Base-by-base conservation (phyloP, 345 rosid species). In the Salix koriyanagi region DNA sequence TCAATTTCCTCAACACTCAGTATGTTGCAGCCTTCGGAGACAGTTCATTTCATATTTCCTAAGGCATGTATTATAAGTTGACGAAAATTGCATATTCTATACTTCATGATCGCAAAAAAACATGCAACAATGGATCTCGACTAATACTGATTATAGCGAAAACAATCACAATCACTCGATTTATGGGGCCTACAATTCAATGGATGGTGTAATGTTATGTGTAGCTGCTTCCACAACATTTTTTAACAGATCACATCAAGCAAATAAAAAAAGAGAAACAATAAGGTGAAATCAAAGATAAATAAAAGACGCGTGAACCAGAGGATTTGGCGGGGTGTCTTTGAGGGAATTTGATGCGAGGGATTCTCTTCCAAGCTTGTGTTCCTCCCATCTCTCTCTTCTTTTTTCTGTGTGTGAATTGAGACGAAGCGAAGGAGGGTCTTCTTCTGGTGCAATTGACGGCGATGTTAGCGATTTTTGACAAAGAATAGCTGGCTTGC, bases 341-440 rank as follows among this genome's bases (percentile, higher is more conserved):
- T 75, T 83, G 90, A 54, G 97, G 97, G 42, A 94, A 92, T 80
- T 88, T 94, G 84, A 94, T 92, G 81, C 93, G 91, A 75, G 97
- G 97, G 74, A 94, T 87, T 86, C 97, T 87, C 90, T 91, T 94
- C 85, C 90, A 69, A 13, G 86, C 88, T 80, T 90, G 91, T 67
- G 81, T 88, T 21, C 85, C 88, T 79, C 84, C 87, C 94, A 90
- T 92, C 86, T 72, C 72, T 78, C 65, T 76, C 74, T 75, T 65
- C 15, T 0, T 69, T n/a, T 74, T 30, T 66, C 34, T 48, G 28
- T 58, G 67, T 69, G 73, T 71, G 42, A 14, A 25, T 67, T 9
- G 67, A 54, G 50, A 32, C 34, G 32, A 66, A 7, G 30, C 15
- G 41, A 68, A 41, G 42, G 64, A 62, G 39, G 25, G 42, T 8